Evolutionary conservation across 176 grass and related monocot species (phyloP), one percentile per base, ranked within the genome.

Genomic region (Aegilops longissima): DNA sequence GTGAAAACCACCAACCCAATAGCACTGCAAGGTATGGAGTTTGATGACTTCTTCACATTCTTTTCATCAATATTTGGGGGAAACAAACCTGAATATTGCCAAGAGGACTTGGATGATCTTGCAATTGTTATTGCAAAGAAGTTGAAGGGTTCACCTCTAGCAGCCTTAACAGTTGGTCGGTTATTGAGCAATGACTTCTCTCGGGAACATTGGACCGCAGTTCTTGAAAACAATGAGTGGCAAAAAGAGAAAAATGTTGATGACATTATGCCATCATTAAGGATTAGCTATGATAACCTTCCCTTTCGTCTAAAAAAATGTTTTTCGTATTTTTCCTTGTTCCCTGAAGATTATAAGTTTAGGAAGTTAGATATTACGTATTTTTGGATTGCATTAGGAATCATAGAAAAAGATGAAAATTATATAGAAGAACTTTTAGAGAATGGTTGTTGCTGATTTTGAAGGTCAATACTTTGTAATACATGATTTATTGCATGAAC

Each of bases 391-490:
- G 67, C 33, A 38, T 10, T 70, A 5, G 67, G 67, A 21, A 21
- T 70, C 33, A 70, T 36, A 38, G 17, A 70, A 1, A 38, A 38
- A 38, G 67, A 70, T 36, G 17, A 70, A 3, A 21, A 38, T 1
- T 70, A 70, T 8, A 12, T 70, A 9, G 67, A 70, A 38, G 67
- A 70, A 36, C 1, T 70, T 2, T 8, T 34, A 1, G 1, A 34
- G 1, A 69, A 36, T 36, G 65, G 65, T 9, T 68, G 34, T 68
- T 14, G 34, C 1, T 4, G 2, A 27, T 34, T 4, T 0, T 34
- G 0, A 5, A 0, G 4, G 5, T 3, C 0, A 5, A 5, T 4
- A 1, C 4, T 64, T 8, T 66, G 1, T 1, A 33, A 8, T 66
- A 6, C 64, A 66, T 33, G 64, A 66, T 33, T 66, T 66, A 3